These are phyloP conservation scores for Epichloe scottii DNA, from an alignment of 2,329 filamentous ascomycete species.

Conservation along the genomic window DNA sequence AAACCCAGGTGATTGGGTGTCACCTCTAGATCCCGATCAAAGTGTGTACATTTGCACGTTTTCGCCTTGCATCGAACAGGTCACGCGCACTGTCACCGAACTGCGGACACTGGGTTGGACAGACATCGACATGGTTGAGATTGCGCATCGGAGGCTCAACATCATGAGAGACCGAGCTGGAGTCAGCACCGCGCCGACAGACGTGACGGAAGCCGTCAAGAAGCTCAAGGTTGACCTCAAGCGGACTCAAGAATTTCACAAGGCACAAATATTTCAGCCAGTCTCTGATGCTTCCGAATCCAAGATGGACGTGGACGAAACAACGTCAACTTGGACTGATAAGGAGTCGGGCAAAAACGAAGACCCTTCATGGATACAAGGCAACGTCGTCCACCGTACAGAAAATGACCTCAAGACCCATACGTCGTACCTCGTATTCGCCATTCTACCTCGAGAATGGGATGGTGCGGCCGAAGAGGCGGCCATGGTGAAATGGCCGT, in stretches of 20 bases:
- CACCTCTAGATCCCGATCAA: conserved; percentile 57
- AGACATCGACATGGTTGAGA: conserved; percentile 86
- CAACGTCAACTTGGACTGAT: conserved; percentile 7
- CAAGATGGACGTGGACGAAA: conserved; percentile 28
- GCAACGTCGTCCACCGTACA: conserved; percentile 64
- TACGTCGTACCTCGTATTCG: conserved; percentile 94
- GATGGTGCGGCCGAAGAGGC: conserved; percentile 65
- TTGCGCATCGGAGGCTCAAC: conserved; percentile 67
- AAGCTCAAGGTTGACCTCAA: conserved; percentile 63
- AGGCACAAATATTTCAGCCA: conserved; percentile 16
- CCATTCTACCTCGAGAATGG: conserved; percentile 79
- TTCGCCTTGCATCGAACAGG: conserved; percentile 94
- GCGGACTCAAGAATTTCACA: conserved; percentile 53
- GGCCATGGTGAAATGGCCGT: conserved; percentile 51
- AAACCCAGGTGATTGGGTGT: conserved; percentile 31
- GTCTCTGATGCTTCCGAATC: conserved; percentile 19
- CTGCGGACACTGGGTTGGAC: conserved; percentile 78
- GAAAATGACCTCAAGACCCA: conserved; percentile 90
- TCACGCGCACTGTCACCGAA: conserved; percentile 69
- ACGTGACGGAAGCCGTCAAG: conserved; percentile 66
- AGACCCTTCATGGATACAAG: conserved; percentile 57
- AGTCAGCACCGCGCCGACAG: conserved; percentile 56
- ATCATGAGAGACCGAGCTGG: conserved; percentile 73
- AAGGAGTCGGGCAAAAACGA: conserved; percentile 10
- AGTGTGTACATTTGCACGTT: conserved; percentile 82